Evolutionary conservation across 331 rosid genomes (phyloP).

Genomic region (Quercus phellos): DNA sequence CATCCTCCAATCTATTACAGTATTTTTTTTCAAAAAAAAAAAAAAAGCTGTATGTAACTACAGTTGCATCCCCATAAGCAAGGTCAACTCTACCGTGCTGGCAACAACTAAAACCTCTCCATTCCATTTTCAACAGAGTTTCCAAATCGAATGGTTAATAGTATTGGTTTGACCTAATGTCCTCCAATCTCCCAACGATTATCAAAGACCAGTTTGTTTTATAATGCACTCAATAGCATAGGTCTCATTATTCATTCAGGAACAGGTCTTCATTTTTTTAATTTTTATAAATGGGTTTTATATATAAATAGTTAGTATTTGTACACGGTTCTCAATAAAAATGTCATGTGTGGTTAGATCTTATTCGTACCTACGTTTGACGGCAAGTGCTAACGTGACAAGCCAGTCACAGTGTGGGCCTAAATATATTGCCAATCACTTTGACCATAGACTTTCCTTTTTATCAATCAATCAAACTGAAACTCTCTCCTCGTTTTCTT

Average conservation of each 20-base stretch:
- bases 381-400: conserved; percentile 48
- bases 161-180: conserved; percentile 32
- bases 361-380: conserved; percentile 37
- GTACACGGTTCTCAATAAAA: neutral
- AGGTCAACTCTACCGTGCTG: conserved; percentile 37
- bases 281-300: no score
- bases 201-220: neutral
- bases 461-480: conserved; percentile 14
- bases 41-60: neutral
- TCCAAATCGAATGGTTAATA: conserved; percentile 27
- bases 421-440: conserved; percentile 12
- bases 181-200: conserved; percentile 15
- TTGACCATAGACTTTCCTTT: conserved; percentile 39
- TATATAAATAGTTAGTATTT: neutral
- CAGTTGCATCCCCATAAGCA: neutral
- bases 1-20: neutral
- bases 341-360: conserved; percentile 1
- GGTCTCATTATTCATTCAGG: no score
- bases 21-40: no score
- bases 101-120: conserved; percentile 6
- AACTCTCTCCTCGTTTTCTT: neutral
- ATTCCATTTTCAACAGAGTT: neutral
- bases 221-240: neutral
- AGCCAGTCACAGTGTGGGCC: conserved; percentile 44
- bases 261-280: neutral